phyloP scores from a whole-genome alignment of 2,329 filamentous ascomycete genomes.

The Fusarium ramigenum region DNA sequence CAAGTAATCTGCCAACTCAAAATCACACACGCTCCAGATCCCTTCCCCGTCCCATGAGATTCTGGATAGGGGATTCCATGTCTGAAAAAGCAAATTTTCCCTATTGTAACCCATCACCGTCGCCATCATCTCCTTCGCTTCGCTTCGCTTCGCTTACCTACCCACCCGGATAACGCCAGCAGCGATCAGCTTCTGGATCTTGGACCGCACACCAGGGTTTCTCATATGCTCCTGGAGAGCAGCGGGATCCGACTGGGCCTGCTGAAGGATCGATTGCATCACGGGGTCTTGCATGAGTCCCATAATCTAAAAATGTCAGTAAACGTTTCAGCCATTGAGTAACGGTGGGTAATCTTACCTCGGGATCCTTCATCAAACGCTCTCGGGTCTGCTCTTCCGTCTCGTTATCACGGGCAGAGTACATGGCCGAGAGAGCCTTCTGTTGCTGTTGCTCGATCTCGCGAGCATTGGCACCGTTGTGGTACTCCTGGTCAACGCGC shows the following conservation, averaged over 20 bases:
- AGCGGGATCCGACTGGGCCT: slow-evolving; percentile 91
- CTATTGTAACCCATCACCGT: slow-evolving; percentile 14
- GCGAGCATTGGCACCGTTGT: slow-evolving; percentile 79
- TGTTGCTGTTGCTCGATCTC: slow-evolving; percentile 96
- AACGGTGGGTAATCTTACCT: slow-evolving; percentile 66
- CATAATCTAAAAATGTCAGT: slow-evolving; percentile 71
- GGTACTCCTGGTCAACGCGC: slow-evolving; percentile 75
- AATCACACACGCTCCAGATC: slow-evolving; percentile 35
- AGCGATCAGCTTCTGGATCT: slow-evolving; percentile 94
- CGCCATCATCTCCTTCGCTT: slow-evolving; percentile 2
- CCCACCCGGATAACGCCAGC: slow-evolving; percentile 90
- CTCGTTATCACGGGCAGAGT: slow-evolving; percentile 89
- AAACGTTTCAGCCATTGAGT: slow-evolving; percentile 2
- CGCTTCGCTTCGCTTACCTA: slow-evolving; percentile 44
- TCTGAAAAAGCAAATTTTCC: slow-evolving; percentile 25
- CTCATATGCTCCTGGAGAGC: slow-evolving; percentile 97
- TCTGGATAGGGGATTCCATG: slow-evolving; percentile 23
- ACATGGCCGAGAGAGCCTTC: slow-evolving; percentile 92
- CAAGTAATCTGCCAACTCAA: slow-evolving; percentile 35
- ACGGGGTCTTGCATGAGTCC: slow-evolving; percentile 92
- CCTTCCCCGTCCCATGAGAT: slow-evolving; percentile 10
- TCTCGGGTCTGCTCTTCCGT: slow-evolving; percentile 95
- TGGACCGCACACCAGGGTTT: slow-evolving; percentile 83
- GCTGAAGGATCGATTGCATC: slow-evolving; percentile 97
- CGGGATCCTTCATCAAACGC: slow-evolving; percentile 88